Conservation (phyloP, 140 eudicot genomes). For the Anethum foeniculum region DNA sequence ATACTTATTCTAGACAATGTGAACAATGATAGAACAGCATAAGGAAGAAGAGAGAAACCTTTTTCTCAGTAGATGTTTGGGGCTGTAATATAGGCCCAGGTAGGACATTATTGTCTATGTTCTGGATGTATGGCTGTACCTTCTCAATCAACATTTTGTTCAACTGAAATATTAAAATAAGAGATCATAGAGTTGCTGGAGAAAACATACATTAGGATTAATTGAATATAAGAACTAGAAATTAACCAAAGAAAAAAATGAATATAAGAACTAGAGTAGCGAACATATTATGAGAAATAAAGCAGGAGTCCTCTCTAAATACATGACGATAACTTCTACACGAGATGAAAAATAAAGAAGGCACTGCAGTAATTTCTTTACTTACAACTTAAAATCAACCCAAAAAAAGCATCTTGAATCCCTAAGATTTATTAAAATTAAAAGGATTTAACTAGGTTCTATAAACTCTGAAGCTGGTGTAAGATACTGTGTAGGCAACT, state of each 20-base stretch:
- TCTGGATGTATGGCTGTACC: slow-evolving; percentile 25
- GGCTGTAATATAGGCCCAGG: slow-evolving; percentile 7
- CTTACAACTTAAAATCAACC: neutral
- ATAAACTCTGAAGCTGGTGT: neutral
- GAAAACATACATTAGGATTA: neutral
- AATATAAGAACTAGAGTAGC: neutral
- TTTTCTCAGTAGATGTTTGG: slow-evolving; percentile 1
- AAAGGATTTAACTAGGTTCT: neutral
- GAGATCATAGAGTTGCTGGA: neutral
- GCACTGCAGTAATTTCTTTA: neutral
- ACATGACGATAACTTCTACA: neutral
- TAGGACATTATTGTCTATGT: slow-evolving; percentile 12
- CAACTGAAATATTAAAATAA: slow-evolving; percentile 40
- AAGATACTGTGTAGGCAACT: neutral
- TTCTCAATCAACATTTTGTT: slow-evolving; percentile 79
- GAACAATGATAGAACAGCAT: slow-evolving; percentile 1
- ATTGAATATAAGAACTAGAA: neutral
- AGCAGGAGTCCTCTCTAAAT: neutral
- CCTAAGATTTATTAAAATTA: neutral
- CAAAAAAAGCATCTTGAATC: neutral
- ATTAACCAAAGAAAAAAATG: neutral
- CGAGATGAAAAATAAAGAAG: neutral
- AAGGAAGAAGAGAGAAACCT: slow-evolving; percentile 9
- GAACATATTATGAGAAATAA: neutral
- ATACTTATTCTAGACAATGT: neutral